phyloP scores from a whole-genome alignment of 768 basidiomycete species.

The Pleurotus citrinopileatus region DNA sequence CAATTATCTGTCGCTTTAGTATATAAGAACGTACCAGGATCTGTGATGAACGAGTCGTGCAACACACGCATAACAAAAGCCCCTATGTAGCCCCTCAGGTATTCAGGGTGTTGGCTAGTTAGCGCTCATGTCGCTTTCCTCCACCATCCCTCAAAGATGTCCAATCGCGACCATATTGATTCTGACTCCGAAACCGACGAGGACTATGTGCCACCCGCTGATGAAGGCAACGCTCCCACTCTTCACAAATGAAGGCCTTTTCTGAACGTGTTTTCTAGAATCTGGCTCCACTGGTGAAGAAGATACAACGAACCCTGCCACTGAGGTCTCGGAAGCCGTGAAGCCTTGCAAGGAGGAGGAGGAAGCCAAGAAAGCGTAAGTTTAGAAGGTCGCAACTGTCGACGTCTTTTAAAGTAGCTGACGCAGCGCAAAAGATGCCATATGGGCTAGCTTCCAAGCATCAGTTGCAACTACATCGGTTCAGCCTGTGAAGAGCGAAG shows the following conservation, averaged over 20 bases:
- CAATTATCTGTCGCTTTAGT: no score
- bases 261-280: constrained; percentile 18
- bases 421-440: constrained; percentile 52
- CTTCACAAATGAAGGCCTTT: not conserved
- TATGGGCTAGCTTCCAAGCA: constrained; percentile 71
- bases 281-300: constrained; percentile 39
- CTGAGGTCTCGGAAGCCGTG: constrained; percentile 24
- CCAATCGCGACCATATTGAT: constrained; percentile 15
- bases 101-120: no score
- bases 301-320: constrained; percentile 30
- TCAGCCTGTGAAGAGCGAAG: constrained; percentile 15
- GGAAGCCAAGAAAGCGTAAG: constrained; percentile 43
- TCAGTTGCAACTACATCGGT: constrained; percentile 40
- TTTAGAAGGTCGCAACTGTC: not conserved
- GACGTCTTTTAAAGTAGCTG: constrained; percentile 4
- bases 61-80: no score
- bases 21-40: no score
- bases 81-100: no score
- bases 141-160: not conserved
- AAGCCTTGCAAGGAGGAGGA: constrained; percentile 30
- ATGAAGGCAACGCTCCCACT: constrained; percentile 28
- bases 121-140: not conserved
- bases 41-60: no score
- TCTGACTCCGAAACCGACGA: constrained; percentile 68
- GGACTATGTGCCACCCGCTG: constrained; percentile 62